Base-by-base conservation (phyloP, 352 stramenopile genomes). In the Phytophthora rubi region DNA sequence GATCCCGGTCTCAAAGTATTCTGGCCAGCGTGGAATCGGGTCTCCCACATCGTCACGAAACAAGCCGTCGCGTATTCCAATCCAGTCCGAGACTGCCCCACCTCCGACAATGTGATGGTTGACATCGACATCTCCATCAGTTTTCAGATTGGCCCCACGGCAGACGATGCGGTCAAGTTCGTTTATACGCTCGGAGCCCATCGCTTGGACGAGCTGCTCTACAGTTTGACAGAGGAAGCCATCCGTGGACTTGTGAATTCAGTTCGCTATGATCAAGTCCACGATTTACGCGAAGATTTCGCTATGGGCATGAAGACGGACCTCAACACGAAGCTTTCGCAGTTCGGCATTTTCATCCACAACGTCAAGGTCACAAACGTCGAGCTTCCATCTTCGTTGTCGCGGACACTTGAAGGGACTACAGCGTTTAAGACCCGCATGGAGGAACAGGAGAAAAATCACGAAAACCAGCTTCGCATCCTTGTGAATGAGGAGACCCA, bases 311-410 rank as follows among this genome's bases (percentile, higher is more conserved):
- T 94, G 85, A 87, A 92, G 63, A 90, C 85, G 35, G 86, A 91
- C 49, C 59, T 94, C 16, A 91, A 89, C 54, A 65, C 51, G 48
- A 94, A 91, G 63, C 64, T 94, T 6, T 69, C 64, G 3, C 45
- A 59, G 4, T 93, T 90, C 45, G 85, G 87, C 45, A 81, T 95
- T 3, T 81, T 92, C 57, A 91, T 94, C 51, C 78, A 93, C 70
- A 92, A 92, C 68, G 85, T 93, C 65, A 93, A 93, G 65, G 88
- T 95, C 44, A 93, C 85, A 5, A 85, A 92, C 68, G 85, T 93
- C 1, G 85, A 84, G n/a, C 62, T 95, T 12, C 85, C 85, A 1
- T 30, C 71, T 6, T 70, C 72, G 28, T 65, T 95, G 1, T 92
- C 83, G 2, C 60, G 69, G 1, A 88, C 76, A 32, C 76, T 95